A percentile compares a stretch with the other conserved stretches of the same genome.
Evolutionary conservation across 2,329 filamentous ascomycete species (phyloP).

Genomic region (Torrubiella hemipterigena): DNA sequence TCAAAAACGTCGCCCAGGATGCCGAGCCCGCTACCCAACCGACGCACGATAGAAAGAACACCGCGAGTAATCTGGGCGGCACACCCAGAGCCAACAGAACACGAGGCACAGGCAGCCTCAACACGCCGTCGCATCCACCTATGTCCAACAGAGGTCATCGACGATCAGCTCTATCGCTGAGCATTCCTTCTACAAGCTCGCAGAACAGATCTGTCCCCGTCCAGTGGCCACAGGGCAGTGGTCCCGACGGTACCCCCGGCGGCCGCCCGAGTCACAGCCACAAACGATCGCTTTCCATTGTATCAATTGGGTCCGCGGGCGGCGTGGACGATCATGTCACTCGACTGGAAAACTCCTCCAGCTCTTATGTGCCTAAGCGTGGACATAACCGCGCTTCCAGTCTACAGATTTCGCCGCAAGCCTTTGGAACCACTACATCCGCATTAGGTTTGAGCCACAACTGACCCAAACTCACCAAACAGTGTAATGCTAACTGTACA

Average conservation of each 20-base stretch:
- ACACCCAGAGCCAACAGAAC: too few species aligned
- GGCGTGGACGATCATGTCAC: slow-evolving; percentile 34
- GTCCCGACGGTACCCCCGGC: slow-evolving; percentile 16
- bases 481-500: slow-evolving; percentile 4
- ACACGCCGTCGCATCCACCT: slow-evolving; percentile 29
- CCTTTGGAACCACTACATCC: slow-evolving; percentile 29
- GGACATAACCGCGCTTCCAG: slow-evolving; percentile 71
- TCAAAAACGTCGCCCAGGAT: slow-evolving; percentile 65
- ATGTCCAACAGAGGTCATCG: slow-evolving; percentile 44
- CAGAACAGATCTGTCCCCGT: slow-evolving; percentile 33
- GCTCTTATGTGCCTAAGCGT: slow-evolving; percentile 39
- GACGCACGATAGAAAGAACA: too few species aligned
- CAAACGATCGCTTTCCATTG: slow-evolving; percentile 68
- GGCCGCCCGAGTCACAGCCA: slow-evolving; percentile 43
- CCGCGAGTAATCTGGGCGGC: too few species aligned
- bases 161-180: slow-evolving; percentile 52
- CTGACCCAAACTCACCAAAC: too few species aligned
- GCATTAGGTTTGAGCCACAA: slow-evolving; percentile 1
- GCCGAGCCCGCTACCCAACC: slow-evolving; percentile 16
- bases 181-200: slow-evolving; percentile 32
- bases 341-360: slow-evolving; percentile 26
- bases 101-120: slow-evolving; percentile 31
- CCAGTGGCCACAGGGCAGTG: slow-evolving; percentile 29
- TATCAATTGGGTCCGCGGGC: slow-evolving; percentile 56
- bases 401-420: slow-evolving; percentile 50